Evolutionary conservation across 148 eudicot genomes (phyloP).

Genomic region (Simmondsia chinensis): DNA sequence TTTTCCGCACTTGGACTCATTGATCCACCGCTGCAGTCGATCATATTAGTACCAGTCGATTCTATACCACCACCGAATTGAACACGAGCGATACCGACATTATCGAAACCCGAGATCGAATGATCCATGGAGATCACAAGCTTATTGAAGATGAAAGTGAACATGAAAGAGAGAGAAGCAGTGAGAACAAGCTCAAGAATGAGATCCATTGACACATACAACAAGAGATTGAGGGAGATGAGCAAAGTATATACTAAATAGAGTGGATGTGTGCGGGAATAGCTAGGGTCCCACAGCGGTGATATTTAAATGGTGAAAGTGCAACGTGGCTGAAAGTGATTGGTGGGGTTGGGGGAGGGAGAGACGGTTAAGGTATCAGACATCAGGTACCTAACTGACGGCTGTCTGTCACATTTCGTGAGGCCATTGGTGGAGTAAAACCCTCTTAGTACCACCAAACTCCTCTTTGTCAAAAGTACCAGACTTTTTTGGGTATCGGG

Average conservation of each 20-base stretch:
- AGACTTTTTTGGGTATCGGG: too few relatives aligned
- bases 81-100: neutral
- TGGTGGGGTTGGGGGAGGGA: neutral
- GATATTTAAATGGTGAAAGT: too few relatives aligned
- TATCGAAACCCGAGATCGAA: neutral
- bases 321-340: slow-evolving; percentile 1
- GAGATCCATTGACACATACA: slow-evolving; percentile 3
- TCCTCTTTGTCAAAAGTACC: too few relatives aligned
- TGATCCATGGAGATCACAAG: neutral
- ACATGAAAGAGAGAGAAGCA: slow-evolving; percentile 4
- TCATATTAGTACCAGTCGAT: too few relatives aligned
- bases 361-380: slow-evolving; percentile 3
- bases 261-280: neutral
- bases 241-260: slow-evolving; percentile 3
- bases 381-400: slow-evolving; percentile 3
- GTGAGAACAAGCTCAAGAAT: neutral
- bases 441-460: too few relatives aligned
- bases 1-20: neutral
- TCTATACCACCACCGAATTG: too few relatives aligned
- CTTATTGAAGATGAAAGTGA: slow-evolving; percentile 3
- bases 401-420: too few relatives aligned
- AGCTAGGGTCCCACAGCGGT: too few relatives aligned
- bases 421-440: too few relatives aligned
- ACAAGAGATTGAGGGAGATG: neutral
- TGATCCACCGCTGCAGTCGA: too few relatives aligned